Base-by-base conservation (phyloP, 2,329 filamentous ascomycete species). In the Curvularia lunata region DNA sequence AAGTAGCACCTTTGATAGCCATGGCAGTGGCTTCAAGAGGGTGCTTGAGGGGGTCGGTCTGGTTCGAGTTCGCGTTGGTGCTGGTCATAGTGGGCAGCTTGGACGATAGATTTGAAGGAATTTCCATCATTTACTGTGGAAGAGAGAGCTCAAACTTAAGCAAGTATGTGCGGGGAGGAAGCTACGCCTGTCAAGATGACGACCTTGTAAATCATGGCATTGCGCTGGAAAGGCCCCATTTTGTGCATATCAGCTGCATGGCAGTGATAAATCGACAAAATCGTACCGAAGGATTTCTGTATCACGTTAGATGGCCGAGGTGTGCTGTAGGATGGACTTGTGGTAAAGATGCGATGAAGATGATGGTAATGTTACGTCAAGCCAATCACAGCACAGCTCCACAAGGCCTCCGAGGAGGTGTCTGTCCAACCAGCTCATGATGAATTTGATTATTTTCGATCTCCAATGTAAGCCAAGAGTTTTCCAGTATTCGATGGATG, bases 11-110 rank as follows among this genome's bases (percentile, higher is more conserved):
- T n/a, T 77, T 76, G 23, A 81, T 77, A n/a, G 76, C 79, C 59
- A 74, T 69, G 16, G 75, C 74, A 9, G 75, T 77, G 5, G 79
- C 80, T 59, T 77, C 68, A 34, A 81, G 69, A 13, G 80, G 80
- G 53, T 81, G 77, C 58, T 79, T 68, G 30, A 70, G 9, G 9
- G 68, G 65, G 42, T 74, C 67, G 38, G 67, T 74, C 50, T 74
- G 73, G 47, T 74, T 74, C 23, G 69, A 69, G 56, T 75, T 76
- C 2, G 68, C 64, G 52, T 51, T 55, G 37, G 68, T 69, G 47
- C 55, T 72, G 19, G 59, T 41, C 65, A 58, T 53, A 59, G 57
- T 41, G 49, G 47, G 32, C 8, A 65, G 23, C 59, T 59, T 64
- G 12, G 52, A 38, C 38, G 54, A 37, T 5, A 66, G 47, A 32